Evolutionary conservation across 2,329 filamentous ascomycete genomes (phyloP), one percentile per base, ranked within the genome.

Genomic region (Aspergillus neoniger): DNA sequence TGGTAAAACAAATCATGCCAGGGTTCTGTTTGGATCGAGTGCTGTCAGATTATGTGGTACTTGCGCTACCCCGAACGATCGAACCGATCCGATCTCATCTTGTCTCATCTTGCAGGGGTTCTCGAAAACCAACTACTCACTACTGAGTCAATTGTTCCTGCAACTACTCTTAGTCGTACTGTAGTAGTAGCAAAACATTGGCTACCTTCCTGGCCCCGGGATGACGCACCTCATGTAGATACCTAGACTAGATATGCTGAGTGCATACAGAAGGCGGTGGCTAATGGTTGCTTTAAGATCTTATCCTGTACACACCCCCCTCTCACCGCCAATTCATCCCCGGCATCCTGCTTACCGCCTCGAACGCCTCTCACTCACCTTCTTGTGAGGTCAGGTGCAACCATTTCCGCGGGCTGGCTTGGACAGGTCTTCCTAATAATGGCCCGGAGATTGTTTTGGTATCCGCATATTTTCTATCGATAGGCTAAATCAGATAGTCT

Each of bases 21-120:
- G 19, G 9, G 17, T 21, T 21, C 17, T 21, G 21, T 21, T 21
- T 44, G 15, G 47, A 32, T 50, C 14, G 25, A 17, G 5, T 19
- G 17, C 47, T n/a, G 25, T 50, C 25, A 30, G 25, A 32, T 50
- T 15, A 30, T 50, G 47, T 48, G 32, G 49, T 36, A 44, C n/a
- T n/a, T 32, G 23, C 23, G 48, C 38, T 47, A 21, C 41, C 30
- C 21, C 41, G 50, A 39, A 59, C 41, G 32, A 32, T 49, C 43
- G 32, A 50, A 50, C 47, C 30, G 8, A 19, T 28, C 51, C 49
- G 57, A 59, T 54, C 57, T 25, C 57, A 59, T 54, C 57, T 59
- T 38, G 52, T 51, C 39, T 58, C 48, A 58, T 58, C 56, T 51
- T 55, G 57, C 57, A 59, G 49, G 43, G 38, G 19, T 38, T 36